Conservation (phyloP, 2,329 filamentous ascomycete species). For the Neonectria faginata region DNA sequence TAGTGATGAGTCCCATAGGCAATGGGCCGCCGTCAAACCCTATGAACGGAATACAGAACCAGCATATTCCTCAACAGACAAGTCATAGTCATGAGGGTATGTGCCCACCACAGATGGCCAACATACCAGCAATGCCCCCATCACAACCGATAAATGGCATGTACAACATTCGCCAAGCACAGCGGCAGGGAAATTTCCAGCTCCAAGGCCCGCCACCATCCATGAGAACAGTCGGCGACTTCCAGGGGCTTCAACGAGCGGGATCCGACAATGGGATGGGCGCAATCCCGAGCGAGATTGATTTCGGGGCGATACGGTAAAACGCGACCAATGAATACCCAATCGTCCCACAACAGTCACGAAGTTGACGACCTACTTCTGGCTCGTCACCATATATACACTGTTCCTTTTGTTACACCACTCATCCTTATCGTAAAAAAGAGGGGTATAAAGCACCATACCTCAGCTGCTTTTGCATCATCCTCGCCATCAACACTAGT, state of each 20-base stretch:
- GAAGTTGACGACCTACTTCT: neutral
- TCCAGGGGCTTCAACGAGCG: constrained; percentile 61
- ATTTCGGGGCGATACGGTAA: constrained; percentile 41
- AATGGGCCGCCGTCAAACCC: constrained; percentile 38
- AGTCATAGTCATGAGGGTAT: constrained; percentile 47
- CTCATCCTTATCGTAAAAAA: neutral
- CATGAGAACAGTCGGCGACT: constrained; percentile 53
- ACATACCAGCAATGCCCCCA: constrained; percentile 41
- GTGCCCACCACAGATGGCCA: constrained; percentile 47
- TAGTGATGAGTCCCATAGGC: constrained; percentile 64
- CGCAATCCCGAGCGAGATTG: constrained; percentile 46
- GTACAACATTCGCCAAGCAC: constrained; percentile 42
- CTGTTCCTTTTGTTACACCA: constrained; percentile 16
- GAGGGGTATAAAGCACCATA: constrained; percentile 3
- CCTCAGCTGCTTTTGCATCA: constrained; percentile 3
- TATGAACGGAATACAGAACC: constrained; percentile 40
- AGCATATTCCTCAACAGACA: constrained; percentile 48
- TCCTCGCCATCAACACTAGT: neutral
- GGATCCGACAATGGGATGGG: constrained; percentile 53
- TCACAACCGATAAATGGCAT: constrained; percentile 48
- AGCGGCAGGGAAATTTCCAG: constrained; percentile 51
- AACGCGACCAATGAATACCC: neutral
- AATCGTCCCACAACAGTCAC: neutral
- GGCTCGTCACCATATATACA: constrained; percentile 10
- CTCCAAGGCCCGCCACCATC: constrained; percentile 46